phyloP scores from a whole-genome alignment of 176 grass and related monocot species.

The Ensete glaucum region DNA sequence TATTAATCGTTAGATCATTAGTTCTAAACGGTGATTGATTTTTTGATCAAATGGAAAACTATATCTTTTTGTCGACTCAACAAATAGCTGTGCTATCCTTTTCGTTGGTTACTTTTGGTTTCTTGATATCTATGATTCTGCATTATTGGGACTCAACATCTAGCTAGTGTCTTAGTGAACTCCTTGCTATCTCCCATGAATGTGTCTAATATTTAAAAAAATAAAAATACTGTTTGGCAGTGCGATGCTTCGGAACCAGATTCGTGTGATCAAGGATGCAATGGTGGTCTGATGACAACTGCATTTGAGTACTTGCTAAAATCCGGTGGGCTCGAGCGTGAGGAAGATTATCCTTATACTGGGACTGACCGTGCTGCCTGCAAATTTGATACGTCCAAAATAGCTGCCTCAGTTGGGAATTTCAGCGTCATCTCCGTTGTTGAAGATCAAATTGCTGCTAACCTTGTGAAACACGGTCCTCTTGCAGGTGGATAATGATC shows the following conservation, averaged over 20 bases:
- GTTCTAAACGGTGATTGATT: too few species aligned
- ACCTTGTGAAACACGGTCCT: slow-evolving; percentile 15
- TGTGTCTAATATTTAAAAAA: too few species aligned
- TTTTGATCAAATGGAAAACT: too few species aligned
- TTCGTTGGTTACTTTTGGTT: too few species aligned
- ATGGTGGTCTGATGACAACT: slow-evolving; percentile 16
- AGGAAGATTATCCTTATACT: slow-evolving; percentile 19
- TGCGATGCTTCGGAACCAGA: slow-evolving; percentile 14
- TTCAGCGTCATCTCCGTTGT: slow-evolving; percentile 3
- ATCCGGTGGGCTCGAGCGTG: slow-evolving; percentile 13
- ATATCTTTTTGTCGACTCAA: too few species aligned
- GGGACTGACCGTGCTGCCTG: slow-evolving; percentile 3
- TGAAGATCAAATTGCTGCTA: slow-evolving; percentile 19
- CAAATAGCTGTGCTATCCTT: too few species aligned
- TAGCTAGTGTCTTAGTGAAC: too few species aligned
- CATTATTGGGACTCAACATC: too few species aligned
- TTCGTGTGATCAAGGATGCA: slow-evolving; percentile 12
- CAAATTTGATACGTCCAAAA: slow-evolving; percentile 15
- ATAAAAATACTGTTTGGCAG: background rate
- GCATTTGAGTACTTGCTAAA: slow-evolving; percentile 13
- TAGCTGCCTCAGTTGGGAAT: slow-evolving; percentile 12
- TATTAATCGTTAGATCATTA: too few species aligned
- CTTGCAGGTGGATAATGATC: slow-evolving; percentile 5
- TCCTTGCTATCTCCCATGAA: too few species aligned
- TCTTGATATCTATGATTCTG: too few species aligned